Evolutionary conservation across 1,284 basidiomycete genomes (phyloP).

Genomic region (Hemileia vastatrix): DNA sequence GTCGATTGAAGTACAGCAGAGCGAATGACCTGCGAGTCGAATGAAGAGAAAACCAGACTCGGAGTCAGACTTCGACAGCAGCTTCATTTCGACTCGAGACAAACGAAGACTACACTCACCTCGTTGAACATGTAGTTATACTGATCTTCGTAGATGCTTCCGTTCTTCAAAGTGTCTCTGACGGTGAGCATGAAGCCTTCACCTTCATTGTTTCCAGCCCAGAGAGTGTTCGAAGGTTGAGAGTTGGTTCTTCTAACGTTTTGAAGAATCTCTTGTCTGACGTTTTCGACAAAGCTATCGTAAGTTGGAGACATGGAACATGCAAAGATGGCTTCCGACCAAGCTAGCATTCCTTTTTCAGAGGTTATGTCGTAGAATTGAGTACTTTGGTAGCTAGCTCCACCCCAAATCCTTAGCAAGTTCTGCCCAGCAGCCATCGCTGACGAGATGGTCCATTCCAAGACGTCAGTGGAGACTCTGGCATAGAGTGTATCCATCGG

Average conservation of each 20-base stretch:
- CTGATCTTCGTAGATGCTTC: conserved; percentile 48
- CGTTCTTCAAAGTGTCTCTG: conserved; percentile 47
- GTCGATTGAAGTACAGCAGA: background rate
- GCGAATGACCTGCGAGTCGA: background rate
- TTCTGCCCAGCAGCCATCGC: conserved; percentile 24
- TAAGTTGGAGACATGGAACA: conserved; percentile 55
- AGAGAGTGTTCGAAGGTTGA: conserved; percentile 55
- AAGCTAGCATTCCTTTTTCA: conserved; percentile 29
- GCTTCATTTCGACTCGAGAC: conserved; percentile 51
- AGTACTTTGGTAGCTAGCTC: conserved; percentile 27
- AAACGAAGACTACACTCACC: conserved; percentile 51
- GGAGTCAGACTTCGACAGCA: background rate
- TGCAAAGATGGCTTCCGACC: conserved; percentile 50
- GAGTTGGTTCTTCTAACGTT: conserved; percentile 53
- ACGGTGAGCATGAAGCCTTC: conserved; percentile 51
- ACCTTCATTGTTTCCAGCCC: conserved; percentile 57
- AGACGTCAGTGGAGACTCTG: conserved; percentile 19
- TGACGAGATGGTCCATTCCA: conserved; percentile 26
- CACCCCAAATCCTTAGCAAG: conserved; percentile 32
- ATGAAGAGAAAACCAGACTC: conserved; percentile 7
- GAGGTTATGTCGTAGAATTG: conserved; percentile 26
- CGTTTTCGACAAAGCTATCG: conserved; percentile 50
- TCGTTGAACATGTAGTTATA: conserved; percentile 53
- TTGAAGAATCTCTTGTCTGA: conserved; percentile 54
- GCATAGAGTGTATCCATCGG: conserved; percentile 29